phyloP scores from a whole-genome alignment of 2,329 filamentous ascomycete species.

The Aspergillus sp. region DNA sequence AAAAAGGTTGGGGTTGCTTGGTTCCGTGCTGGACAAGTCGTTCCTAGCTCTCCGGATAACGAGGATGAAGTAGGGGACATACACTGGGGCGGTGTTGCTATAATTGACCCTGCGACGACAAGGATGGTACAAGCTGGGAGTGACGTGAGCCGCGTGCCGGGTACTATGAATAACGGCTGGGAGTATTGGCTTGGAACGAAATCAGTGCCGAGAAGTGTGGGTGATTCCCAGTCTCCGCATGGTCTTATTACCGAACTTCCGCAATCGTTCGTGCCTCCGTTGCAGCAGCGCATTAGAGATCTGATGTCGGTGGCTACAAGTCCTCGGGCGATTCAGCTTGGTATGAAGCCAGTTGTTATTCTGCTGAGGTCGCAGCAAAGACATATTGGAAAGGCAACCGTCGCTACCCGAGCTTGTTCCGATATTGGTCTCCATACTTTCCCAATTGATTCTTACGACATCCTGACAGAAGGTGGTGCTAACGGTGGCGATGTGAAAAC shows the following conservation, averaged over 20 bases:
- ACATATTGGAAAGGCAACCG: constrained; percentile 85
- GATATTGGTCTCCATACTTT: constrained; percentile 92
- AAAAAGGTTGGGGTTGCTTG: constrained; percentile 70
- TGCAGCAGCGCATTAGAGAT: constrained; percentile 74
- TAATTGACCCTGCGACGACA: constrained; percentile 81
- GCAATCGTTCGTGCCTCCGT: constrained; percentile 53
- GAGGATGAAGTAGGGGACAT: constrained; percentile 63
- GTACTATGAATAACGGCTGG: constrained; percentile 75
- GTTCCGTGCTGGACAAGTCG: constrained; percentile 84
- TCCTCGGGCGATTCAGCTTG: constrained; percentile 78
- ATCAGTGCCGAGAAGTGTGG: constrained; percentile 54
- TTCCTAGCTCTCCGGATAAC: constrained; percentile 48
- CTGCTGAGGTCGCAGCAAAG: constrained; percentile 88
- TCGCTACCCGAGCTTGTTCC: constrained; percentile 73
- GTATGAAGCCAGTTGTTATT: constrained; percentile 84
- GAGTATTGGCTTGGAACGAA: constrained; percentile 83
- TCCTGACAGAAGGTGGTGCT: constrained; percentile 84
- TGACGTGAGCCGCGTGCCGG: constrained; percentile 76
- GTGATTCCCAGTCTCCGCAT: constrained; percentile 35
- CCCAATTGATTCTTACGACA: constrained; percentile 85
- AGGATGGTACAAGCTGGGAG: constrained; percentile 91
- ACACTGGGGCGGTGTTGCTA: constrained; percentile 81
- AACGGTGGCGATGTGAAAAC: constrained; percentile 92
- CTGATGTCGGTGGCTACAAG: constrained; percentile 87
- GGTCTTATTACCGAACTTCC: constrained; percentile 38